Evolutionary conservation across 805 yeast genomes (phyloP), one percentile per base, ranked within the genome.

Genomic region (Nakazawaea sp.): DNA sequence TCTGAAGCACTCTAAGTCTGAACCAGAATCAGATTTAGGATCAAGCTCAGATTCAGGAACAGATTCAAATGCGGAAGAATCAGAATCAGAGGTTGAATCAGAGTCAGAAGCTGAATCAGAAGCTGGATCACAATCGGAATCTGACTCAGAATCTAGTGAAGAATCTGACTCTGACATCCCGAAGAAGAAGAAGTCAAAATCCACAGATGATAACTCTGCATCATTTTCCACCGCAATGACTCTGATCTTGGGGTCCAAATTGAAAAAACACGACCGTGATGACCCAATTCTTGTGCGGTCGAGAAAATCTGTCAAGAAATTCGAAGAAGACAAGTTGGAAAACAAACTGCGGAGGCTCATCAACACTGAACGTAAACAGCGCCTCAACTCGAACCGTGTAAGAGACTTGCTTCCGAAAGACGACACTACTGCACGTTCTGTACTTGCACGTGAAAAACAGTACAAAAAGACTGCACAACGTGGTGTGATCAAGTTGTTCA

Each of bases 281-380:
- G 95, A 89, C 55, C 98, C 98, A 3, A 85, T 90, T 39, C 69
- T 90, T 61, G 89, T 90, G 6, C 78, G 97, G 60, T 67, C 74
- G 18, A 83, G 84, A 51, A 83, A 81, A 46, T 72, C 79, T 0
- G 43, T 78, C 35, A 81, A 79, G 59, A 79, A 84, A 46, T 70
- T 83, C 40, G 96, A 89, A 48, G 72, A 78, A 23, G 86, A 84
- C 35, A 84, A 82, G 51, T 64, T 92, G 32, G 97, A 90, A 49
- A 73, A 75, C 42, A 84, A 87, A 55, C 97, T 96, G 9, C 78
- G 75, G 50, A 69, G 81, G 46, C 74, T 78, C 16, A 43, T 90
- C 13, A 58, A 75, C 11, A 70, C 72, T 2, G 97, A 92, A 52
- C 84, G 80, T 67, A 81, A 76, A 52, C 74, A 68, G 37, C 57